Evolutionary conservation across 495 filamentous ascomycete species (phyloP), one percentile per base, ranked within the genome.

Genomic region (Chlorociboria aeruginascens): DNA sequence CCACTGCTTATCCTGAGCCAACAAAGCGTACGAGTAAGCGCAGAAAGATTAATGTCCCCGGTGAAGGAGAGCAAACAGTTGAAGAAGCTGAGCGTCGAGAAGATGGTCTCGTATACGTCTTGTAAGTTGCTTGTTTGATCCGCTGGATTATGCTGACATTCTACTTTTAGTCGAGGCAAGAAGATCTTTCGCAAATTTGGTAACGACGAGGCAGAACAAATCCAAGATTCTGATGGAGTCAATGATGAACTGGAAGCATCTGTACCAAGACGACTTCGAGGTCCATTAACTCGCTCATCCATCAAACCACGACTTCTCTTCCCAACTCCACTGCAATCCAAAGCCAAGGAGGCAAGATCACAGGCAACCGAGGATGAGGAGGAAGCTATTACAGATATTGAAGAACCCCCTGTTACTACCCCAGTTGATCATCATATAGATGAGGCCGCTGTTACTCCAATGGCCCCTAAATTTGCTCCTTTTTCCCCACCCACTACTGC

Each of bases 291-390:
- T 29, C 82, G 86, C 41, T 79, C 81, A 0, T 74, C 81, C 2
- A 74, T 94, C 65, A 86, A 87, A 59, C 90, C 90, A 2, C 83
- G 89, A 32, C 73, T 89, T 11, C 78, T 98, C 8, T 98, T 95
- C 68, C 81, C 86, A 11, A 63, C 68, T 16, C 62, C 69, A 9
- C 31, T 51, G 17, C 43, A 50, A 59, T 67, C 33, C 59, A 70
- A 49, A 60, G 30, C 52, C 51, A 33, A 32, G 46, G n/a, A 38
- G 68, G 73, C 33, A 64, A 71, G 41, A 64, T 70, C 48, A 68
- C 47, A 55, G 40, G 53, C 37, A 12, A 56, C 48, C 16, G 48
- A 53, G 13, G 53, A 56, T 17, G 53, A 61, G 32, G 70, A 77
- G 37, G 70, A 77, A 45, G 71, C 67, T 4, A 63, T 68, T 10